These are phyloP conservation scores for Liriodendron chinense DNA, from an alignment of 164 flowering plant species.

Conservation along the genomic window DNA sequence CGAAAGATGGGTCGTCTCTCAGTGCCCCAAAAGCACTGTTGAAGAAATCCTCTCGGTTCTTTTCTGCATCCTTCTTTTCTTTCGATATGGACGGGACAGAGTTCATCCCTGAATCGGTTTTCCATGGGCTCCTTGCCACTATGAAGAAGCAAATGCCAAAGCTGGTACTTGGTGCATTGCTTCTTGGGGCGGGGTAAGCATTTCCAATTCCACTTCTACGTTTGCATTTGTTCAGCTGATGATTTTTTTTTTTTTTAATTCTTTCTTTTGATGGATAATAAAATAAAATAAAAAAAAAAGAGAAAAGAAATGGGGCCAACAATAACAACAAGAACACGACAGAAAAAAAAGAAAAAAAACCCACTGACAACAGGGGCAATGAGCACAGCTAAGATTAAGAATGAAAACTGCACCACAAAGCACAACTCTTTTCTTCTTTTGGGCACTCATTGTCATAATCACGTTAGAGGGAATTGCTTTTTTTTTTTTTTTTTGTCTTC, in stretches of 20 bases:
- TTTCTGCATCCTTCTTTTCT: slow-evolving; percentile 97
- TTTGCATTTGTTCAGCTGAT: background rate
- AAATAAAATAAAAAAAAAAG: too few relatives aligned
- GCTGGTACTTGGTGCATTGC: slow-evolving; percentile 61
- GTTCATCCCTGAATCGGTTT: slow-evolving; percentile 66
- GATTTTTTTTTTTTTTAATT: background rate
- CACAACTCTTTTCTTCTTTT: too few relatives aligned
- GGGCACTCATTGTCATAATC: too few relatives aligned
- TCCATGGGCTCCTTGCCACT: slow-evolving; percentile 51
- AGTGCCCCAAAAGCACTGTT: slow-evolving; percentile 67
- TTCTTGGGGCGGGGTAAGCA: slow-evolving; percentile 86
- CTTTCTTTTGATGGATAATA: background rate
- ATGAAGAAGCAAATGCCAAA: slow-evolving; percentile 68
- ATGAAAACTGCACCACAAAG: too few relatives aligned
- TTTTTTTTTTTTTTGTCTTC: too few relatives aligned
- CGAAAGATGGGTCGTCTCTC: slow-evolving; percentile 50
- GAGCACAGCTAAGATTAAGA: too few relatives aligned
- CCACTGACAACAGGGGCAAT: too few relatives aligned
- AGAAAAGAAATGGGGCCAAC: too few relatives aligned
- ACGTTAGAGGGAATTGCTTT: too few relatives aligned
- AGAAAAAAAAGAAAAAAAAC: too few relatives aligned
- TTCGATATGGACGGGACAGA: slow-evolving; percentile 69
- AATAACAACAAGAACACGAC: too few relatives aligned
- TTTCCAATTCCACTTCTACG: background rate
- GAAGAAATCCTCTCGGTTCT: slow-evolving; percentile 97